phyloP scores from a whole-genome alignment of 441 rosid genomes.

The Erodium moschatum region DNA sequence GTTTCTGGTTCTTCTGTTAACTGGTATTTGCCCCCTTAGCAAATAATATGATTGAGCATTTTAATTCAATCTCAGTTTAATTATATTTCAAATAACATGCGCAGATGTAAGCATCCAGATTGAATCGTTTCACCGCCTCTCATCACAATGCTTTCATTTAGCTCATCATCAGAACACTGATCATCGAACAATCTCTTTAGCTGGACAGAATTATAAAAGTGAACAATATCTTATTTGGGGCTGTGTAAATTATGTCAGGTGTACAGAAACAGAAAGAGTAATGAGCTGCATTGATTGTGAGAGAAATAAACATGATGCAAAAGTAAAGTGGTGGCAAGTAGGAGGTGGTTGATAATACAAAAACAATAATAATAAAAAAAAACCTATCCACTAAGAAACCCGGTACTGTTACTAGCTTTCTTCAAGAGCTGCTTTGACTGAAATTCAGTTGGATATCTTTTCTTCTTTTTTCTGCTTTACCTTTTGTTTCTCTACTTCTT shows the following conservation, averaged over 20 bases:
- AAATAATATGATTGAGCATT: constrained; percentile 22
- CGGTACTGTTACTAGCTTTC: constrained; percentile 17
- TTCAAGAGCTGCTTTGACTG: constrained; percentile 17
- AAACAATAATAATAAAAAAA: constrained; percentile 18
- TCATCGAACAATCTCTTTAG: neutral
- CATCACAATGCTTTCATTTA: neutral
- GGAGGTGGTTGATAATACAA: constrained; percentile 18
- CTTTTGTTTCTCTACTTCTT: neutral
- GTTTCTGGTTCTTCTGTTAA: neutral
- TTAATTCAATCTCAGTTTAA: neutral
- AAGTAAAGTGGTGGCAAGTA: constrained; percentile 19
- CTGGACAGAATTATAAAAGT: neutral
- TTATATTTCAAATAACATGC: neutral
- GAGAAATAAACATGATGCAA: too few species aligned
- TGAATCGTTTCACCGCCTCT: neutral
- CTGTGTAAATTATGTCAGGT: too few species aligned
- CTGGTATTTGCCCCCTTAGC: constrained; percentile 16
- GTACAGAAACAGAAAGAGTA: too few species aligned
- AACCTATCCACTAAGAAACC: constrained; percentile 20
- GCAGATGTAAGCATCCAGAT: neutral
- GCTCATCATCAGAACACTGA: neutral
- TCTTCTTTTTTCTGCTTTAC: neutral
- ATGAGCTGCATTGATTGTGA: too few species aligned
- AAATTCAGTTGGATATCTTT: neutral
- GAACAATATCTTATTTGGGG: too few species aligned